phyloP scores from a whole-genome alignment of 83 land plant species.

The Picea abies region DNA sequence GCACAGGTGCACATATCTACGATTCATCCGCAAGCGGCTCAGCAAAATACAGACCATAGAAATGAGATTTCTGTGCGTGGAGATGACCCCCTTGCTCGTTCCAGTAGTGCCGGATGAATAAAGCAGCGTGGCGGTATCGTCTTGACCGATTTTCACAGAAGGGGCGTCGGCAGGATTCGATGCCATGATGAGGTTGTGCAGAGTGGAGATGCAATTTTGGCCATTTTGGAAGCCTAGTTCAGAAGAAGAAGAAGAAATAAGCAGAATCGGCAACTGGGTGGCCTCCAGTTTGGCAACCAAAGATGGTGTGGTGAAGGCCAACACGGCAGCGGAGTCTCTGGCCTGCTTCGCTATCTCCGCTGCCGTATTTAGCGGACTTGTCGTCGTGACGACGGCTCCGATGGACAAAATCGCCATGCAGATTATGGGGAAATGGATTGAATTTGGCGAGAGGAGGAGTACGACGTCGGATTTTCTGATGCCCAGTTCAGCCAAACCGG shows the following conservation, averaged over 20 bases:
- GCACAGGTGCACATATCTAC: constrained; percentile 43
- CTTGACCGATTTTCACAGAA: constrained; percentile 56
- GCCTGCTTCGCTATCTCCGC: neutral
- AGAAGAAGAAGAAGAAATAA: no score
- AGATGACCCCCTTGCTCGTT: constrained; percentile 81
- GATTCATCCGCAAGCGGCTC: constrained; percentile 10
- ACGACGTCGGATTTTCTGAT: constrained; percentile 6
- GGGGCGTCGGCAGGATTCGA: constrained; percentile 22
- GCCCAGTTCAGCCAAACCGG: neutral
- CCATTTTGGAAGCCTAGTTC: no score
- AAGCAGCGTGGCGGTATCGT: constrained; percentile 82
- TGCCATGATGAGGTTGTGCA: no score
- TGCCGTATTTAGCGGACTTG: constrained; percentile 19
- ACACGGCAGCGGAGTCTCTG: no score
- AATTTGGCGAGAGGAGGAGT: constrained; percentile 8
- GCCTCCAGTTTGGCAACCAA: no score
- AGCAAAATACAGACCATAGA: constrained; percentile 48
- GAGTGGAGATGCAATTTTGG: no score
- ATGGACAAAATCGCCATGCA: constrained; percentile 16
- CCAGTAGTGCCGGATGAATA: constrained; percentile 99
- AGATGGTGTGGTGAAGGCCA: no score
- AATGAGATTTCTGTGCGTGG: constrained; percentile 82
- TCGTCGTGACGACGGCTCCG: constrained; percentile 21
- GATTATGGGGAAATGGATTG: neutral
- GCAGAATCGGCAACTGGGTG: no score